A percentile compares a stretch with the other conserved stretches of the same genome.
Conservation (phyloP, 2,329 filamentous ascomycete species). For the Atkinsonella texensis region DNA sequence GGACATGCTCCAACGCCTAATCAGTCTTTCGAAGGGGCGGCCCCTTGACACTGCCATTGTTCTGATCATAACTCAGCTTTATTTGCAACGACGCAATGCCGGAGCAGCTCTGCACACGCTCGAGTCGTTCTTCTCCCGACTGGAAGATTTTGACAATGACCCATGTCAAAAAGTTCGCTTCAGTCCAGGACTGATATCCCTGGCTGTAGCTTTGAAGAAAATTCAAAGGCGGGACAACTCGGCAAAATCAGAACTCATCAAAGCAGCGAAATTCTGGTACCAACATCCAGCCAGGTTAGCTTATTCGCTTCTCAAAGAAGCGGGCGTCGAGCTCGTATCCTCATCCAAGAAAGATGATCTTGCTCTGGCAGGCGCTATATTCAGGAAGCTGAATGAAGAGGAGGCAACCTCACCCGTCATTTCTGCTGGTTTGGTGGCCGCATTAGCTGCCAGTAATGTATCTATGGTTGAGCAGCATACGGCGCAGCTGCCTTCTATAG, state of each 20-base stretch:
- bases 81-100: conserved; percentile 58
- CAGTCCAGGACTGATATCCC: conserved; percentile 72
- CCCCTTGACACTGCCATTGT: conserved; percentile 72
- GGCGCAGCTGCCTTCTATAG: conserved; percentile 46
- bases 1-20: conserved; percentile 55
- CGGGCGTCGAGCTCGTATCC: conserved; percentile 70
- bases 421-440: conserved; percentile 75
- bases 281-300: conserved; percentile 35
- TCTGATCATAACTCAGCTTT: conserved; percentile 71
- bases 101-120: conserved; percentile 64
- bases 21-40: conserved; percentile 58
- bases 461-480: conserved; percentile 42
- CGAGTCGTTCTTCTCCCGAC: conserved; percentile 59
- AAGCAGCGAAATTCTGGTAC: conserved; percentile 73
- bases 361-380: conserved; percentile 62
- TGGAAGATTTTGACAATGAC: conserved; percentile 49
- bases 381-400: conserved; percentile 55
- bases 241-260: conserved; percentile 61
- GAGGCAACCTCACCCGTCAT: conserved; percentile 58
- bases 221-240: conserved; percentile 61
- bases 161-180: conserved; percentile 60
- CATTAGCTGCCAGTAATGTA: conserved; percentile 53
- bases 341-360: conserved; percentile 60
- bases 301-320: conserved; percentile 63
- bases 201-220: conserved; percentile 69